Conservation (phyloP, 371 early-diverging fungal genomes). For the Mucor plumbeus region DNA sequence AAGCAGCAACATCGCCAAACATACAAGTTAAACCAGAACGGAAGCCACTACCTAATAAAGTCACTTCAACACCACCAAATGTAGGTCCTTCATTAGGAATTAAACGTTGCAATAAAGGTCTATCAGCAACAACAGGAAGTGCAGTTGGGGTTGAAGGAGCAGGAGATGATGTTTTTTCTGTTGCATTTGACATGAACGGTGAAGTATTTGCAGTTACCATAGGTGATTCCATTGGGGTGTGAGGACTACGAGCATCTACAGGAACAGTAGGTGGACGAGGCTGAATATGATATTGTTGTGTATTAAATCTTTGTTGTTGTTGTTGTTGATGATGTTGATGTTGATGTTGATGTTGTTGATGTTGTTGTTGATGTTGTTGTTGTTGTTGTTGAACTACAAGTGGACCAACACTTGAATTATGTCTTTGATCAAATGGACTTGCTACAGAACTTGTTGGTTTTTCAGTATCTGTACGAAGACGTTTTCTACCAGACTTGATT, state of each 20-base stretch:
- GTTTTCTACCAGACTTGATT: constrained; percentile 56
- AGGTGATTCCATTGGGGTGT: constrained; percentile 13
- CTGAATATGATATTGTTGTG: constrained; percentile 26
- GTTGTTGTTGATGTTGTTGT: background rate
- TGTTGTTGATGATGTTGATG: background rate
- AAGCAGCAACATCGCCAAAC: constrained; percentile 66
- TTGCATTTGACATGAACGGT: background rate
- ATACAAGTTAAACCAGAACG: constrained; percentile 65
- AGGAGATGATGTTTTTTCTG: constrained; percentile 9
- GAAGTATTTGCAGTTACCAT: constrained; percentile 7
- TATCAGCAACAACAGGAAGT: constrained; percentile 44
- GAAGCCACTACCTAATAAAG: constrained; percentile 82
- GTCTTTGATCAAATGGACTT: background rate
- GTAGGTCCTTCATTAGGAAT: constrained; percentile 82
- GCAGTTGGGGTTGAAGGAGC: constrained; percentile 50
- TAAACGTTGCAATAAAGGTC: constrained; percentile 56
- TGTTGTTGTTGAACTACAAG: constrained; percentile 3
- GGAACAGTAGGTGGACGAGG: constrained; percentile 19
- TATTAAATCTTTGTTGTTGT: constrained; percentile 18
- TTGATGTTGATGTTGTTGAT: background rate
- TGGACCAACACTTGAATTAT: background rate
- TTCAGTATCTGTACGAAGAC: constrained; percentile 49
- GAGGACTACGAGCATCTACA: constrained; percentile 10
- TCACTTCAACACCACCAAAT: constrained; percentile 85
- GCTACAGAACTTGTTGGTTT: constrained; percentile 16